A percentile compares a stretch with the other conserved stretches of the same genome.
Conservation (phyloP, 2,329 filamentous ascomycete species). For the Endothia cerciana region DNA sequence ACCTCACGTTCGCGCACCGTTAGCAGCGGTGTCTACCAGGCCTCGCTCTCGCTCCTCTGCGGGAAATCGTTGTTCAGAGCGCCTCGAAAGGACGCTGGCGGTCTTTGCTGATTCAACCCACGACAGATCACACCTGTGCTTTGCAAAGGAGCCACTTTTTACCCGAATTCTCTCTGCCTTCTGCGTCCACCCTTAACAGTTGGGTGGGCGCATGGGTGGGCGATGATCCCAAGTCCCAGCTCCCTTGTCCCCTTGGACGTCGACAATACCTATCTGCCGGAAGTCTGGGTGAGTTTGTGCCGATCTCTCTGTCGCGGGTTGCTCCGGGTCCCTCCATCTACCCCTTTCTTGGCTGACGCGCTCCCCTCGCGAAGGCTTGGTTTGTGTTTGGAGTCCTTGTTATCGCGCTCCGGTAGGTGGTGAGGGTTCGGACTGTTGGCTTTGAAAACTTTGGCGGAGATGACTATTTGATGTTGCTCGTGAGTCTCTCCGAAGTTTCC, state of each 20-base stretch:
- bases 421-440: slow-evolving; percentile 26
- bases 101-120: background rate
- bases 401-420: slow-evolving; percentile 19
- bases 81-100: background rate
- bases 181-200: background rate
- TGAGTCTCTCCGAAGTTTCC: background rate
- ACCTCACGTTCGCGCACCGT: no score
- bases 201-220: background rate
- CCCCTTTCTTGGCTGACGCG: background rate
- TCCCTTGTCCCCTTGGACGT: slow-evolving; percentile 34
- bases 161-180: background rate
- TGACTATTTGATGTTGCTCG: slow-evolving; percentile 23
- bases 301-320: background rate
- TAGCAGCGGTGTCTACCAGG: no score
- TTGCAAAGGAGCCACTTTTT: background rate
- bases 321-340: no score
- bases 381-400: slow-evolving; percentile 19
- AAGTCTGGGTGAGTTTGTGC: slow-evolving; percentile 28
- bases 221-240: slow-evolving; percentile 24
- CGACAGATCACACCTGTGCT: background rate
- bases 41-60: background rate
- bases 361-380: slow-evolving; percentile 11
- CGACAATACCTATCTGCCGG: slow-evolving; percentile 30
- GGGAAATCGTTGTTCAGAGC: background rate
- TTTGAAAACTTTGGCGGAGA: slow-evolving; percentile 20